Percentiles rank a stretch among this genome's conserved stretches.
phyloP scores from a whole-genome alignment of 345 rosid genomes.

The Brassica carinata region DNA sequence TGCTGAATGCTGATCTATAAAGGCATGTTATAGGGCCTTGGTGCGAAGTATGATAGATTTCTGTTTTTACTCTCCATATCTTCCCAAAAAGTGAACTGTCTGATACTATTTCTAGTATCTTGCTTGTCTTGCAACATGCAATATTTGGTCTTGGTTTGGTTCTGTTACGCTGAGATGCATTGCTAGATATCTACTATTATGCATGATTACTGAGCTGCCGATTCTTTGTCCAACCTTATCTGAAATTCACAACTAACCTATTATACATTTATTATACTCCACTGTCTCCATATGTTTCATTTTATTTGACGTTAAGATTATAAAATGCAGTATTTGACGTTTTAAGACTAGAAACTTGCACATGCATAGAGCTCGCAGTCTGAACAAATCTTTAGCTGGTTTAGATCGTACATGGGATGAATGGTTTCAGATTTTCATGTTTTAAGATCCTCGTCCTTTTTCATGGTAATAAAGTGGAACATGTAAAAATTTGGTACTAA shows the following conservation, averaged over 20 bases:
- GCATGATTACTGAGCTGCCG: background rate
- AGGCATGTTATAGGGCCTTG: background rate
- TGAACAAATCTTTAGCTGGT: slow-evolving; percentile 81
- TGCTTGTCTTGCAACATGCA: background rate
- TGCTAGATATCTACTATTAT: background rate
- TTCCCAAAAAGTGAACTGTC: background rate
- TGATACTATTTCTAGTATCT: slow-evolving; percentile 1
- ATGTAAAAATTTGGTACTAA: background rate
- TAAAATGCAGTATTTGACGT: no score
- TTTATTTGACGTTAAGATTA: no score
- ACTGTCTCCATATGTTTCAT: no score
- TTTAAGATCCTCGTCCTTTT: background rate
- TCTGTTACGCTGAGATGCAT: background rate
- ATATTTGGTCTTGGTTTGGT: background rate
- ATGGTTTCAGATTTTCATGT: slow-evolving; percentile 5
- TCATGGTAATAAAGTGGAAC: background rate
- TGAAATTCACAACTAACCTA: background rate
- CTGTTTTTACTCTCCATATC: background rate
- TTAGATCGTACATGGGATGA: slow-evolving; percentile 72
- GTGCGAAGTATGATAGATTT: background rate
- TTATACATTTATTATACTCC: background rate
- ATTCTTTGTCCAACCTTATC: background rate
- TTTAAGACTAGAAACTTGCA: slow-evolving; percentile 56
- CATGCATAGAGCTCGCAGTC: slow-evolving; percentile 75
- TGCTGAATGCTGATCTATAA: background rate